phyloP scores from a whole-genome alignment of 768 basidiomycete species.

The Tulasnella sp. region DNA sequence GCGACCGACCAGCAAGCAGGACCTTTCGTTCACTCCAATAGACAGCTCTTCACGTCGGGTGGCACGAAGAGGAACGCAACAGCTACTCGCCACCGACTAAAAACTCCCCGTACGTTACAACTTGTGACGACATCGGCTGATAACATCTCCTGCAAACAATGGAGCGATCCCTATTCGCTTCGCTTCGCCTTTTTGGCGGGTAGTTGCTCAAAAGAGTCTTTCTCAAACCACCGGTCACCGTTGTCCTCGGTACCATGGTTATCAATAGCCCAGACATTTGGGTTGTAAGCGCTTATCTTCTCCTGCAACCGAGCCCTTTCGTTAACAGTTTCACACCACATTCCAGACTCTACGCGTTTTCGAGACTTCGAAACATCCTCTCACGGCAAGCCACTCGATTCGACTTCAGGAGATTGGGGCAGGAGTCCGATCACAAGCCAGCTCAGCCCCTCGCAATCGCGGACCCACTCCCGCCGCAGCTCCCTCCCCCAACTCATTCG shows the following conservation, averaged over 20 bases:
- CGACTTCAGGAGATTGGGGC: slow-evolving; percentile 43
- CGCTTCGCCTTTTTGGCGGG: background rate
- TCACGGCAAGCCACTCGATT: background rate
- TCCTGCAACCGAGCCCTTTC: background rate
- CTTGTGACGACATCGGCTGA: background rate
- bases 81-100: too few species aligned
- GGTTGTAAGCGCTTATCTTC: too few species aligned
- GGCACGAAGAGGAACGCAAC: too few species aligned
- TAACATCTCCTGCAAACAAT: background rate
- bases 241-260: slow-evolving; percentile 8
- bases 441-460: slow-evolving; percentile 12
- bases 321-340: background rate
- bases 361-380: too few species aligned
- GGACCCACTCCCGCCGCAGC: slow-evolving; percentile 13
- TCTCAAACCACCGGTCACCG: background rate
- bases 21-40: too few species aligned
- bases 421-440: slow-evolving; percentile 43
- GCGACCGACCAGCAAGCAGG: background rate
- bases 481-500: slow-evolving; percentile 27
- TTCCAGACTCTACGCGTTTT: too few species aligned
- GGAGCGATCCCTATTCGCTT: background rate
- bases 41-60: too few species aligned
- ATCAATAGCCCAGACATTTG: slow-evolving; percentile 15
- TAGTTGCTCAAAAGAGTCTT: background rate
- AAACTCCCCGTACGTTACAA: too few species aligned